phyloP scores from a whole-genome alignment of 2,329 filamentous ascomycete species.

The Raffaelea deltoideospora region DNA sequence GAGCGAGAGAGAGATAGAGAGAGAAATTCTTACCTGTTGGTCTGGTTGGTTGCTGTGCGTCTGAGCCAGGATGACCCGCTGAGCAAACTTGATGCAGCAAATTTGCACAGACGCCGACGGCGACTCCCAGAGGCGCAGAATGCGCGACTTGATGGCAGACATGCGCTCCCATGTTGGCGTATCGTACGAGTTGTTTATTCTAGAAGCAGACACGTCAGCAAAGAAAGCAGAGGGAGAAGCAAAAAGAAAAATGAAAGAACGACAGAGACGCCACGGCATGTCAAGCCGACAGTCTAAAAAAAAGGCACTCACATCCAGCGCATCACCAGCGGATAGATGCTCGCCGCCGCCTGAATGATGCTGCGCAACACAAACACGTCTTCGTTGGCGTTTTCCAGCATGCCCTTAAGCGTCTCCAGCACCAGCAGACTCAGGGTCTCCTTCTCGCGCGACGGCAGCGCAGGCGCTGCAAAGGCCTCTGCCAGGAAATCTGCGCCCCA shows the following conservation, averaged over 20 bases:
- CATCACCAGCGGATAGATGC: conserved; percentile 84
- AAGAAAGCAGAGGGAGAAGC: background rate
- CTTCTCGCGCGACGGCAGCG: conserved; percentile 62
- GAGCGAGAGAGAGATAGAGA: too few species aligned
- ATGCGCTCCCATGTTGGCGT: conserved; percentile 74
- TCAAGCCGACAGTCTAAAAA: background rate
- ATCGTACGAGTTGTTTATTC: conserved; percentile 77
- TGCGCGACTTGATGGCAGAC: conserved; percentile 73
- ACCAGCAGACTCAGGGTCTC: conserved; percentile 63
- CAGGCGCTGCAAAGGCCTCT: conserved; percentile 90
- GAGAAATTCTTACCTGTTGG: conserved; percentile 55
- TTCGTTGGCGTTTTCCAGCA: conserved; percentile 56
- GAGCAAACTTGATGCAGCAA: conserved; percentile 95
- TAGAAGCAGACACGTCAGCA: conserved; percentile 23
- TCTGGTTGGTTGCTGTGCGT: conserved; percentile 72
- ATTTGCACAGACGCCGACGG: conserved; percentile 64
- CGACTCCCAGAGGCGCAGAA: conserved; percentile 76
- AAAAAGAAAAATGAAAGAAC: conserved; percentile 2
- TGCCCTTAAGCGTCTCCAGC: conserved; percentile 57
- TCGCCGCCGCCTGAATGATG: conserved; percentile 76
- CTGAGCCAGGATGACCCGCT: conserved; percentile 83
- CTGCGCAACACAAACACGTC: conserved; percentile 73
- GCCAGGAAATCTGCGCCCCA: conserved; percentile 95
- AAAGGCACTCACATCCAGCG: conserved; percentile 71
- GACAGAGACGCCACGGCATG: too few species aligned